Base-by-base conservation (phyloP, 257 asterid genomes). In the Jacaranda mimosifolia region DNA sequence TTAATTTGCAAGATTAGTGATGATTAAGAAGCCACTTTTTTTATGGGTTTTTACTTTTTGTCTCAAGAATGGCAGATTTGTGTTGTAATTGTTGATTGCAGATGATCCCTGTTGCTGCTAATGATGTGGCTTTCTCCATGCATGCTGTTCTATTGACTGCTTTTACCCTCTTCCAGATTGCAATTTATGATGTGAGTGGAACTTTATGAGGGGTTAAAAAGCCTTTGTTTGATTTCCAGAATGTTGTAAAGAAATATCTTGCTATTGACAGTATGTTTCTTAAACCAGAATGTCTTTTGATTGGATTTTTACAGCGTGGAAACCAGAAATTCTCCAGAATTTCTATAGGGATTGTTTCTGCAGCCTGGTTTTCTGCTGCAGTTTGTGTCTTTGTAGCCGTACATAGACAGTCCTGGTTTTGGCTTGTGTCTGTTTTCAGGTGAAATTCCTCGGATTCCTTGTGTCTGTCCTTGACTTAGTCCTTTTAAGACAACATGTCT, bases 71-170 rank as follows among this genome's bases (percentile, higher is more conserved):
- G 36, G 15, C 10, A 2, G 45, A 51, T 40, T 64, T 52, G 15
- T 17, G 12, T 58, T 49, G 53, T 55, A 38, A 21, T 58, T 56
- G 9, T 55, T 5, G 15, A 9, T 55, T 55, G 62, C 62, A 55
- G 62, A 55, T 55, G 62, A 93, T 95, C 77, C 99, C 97, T 13
- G 99, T 95, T 68, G 99, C 99, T 80, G 91, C 96, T 17, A 95
- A 95, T 75, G 99, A 95, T 82, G 99, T 95, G 64, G 99, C 99
- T 77, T 95, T 95, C 89, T 95, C 99, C 21, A 68, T 71, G 4
- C 99, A 95, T 79, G 96, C 97, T 72, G 97, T 95, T 85, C 81
- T 91, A 59, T 77, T 95, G 82, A 91, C 97, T 76, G 85, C 88
- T 49, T 78, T 91, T 65, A 90, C 98, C 63, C 78, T 92, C 87